Evolutionary conservation across 1,284 basidiomycete genomes (phyloP).

Genomic region (Malassezia furfur): DNA sequence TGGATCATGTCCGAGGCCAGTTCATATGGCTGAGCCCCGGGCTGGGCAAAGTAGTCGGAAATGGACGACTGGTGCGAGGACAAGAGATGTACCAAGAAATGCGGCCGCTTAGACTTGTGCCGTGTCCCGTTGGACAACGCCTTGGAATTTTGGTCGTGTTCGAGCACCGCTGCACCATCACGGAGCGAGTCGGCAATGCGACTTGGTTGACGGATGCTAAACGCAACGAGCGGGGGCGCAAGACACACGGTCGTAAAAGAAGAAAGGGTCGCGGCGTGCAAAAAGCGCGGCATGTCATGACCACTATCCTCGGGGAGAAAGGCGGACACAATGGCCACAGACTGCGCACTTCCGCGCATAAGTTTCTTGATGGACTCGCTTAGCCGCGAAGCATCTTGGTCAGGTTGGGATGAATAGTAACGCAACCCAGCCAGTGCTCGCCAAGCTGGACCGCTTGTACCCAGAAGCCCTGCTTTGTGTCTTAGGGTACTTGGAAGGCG

Average conservation of each 20-base stretch:
- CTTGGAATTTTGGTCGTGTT: not conserved
- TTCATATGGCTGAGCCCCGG: constrained; percentile 12
- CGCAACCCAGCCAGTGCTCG: not conserved
- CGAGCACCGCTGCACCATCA: constrained; percentile 1
- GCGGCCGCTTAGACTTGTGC: constrained; percentile 3
- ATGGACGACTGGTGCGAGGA: constrained; percentile 10
- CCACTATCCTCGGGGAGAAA: constrained; percentile 7
- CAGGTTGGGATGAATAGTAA: not conserved
- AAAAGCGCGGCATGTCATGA: not conserved
- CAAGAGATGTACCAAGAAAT: constrained; percentile 21
- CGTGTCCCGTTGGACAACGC: not conserved
- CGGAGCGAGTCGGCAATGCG: constrained; percentile 19
- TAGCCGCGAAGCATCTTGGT: not conserved
- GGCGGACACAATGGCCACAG: constrained; percentile 19
- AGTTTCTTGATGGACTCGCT: constrained; percentile 12
- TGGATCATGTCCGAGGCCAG: not conserved
- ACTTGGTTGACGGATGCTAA: constrained; percentile 19
- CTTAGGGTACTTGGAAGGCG: not conserved
- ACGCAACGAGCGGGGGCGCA: constrained; percentile 19
- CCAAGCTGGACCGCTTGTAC: too few relatives aligned
- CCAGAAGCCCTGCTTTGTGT: too few relatives aligned
- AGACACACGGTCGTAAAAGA: constrained; percentile 21
- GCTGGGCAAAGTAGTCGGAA: constrained; percentile 16
- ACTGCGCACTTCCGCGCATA: constrained; percentile 20
- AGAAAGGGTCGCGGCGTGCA: constrained; percentile 20